Evolutionary conservation across 2,329 filamentous ascomycete genomes (phyloP).

Genomic region (Fusarium nelsonii): DNA sequence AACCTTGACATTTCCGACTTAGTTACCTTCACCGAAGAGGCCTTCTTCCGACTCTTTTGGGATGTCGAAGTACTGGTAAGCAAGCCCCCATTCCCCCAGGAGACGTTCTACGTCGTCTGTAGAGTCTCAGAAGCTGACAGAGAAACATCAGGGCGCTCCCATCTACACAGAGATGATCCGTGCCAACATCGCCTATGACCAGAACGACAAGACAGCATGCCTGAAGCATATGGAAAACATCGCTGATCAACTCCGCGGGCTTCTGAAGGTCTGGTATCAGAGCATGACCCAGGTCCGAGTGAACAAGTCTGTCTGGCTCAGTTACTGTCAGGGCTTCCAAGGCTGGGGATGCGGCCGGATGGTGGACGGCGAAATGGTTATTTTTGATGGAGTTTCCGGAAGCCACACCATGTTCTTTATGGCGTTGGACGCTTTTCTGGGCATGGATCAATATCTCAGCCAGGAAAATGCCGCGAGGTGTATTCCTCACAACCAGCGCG

Average conservation of each 20-base stretch:
- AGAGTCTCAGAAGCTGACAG: not conserved
- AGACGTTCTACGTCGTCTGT: not conserved
- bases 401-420: conserved; percentile 2
- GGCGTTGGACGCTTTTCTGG: not conserved
- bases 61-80: not conserved
- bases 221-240: not conserved
- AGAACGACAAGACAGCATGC: not conserved
- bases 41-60: not conserved
- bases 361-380: not conserved
- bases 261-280: not conserved
- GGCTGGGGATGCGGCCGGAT: conserved; percentile 1
- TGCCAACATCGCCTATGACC: conserved; percentile 1
- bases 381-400: not conserved
- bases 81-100: not conserved
- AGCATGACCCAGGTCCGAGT: conserved; percentile 2
- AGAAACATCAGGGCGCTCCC: not conserved
- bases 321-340: not conserved
- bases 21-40: not conserved
- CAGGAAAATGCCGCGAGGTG: not conserved
- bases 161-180: conserved; percentile 1
- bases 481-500: not conserved
- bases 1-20: not conserved
- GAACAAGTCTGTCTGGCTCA: not conserved
- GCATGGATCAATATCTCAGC: not conserved
- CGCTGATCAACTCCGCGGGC: conserved; percentile 1